phyloP scores from a whole-genome alignment of 1,284 basidiomycete genomes.

The Sporisorium reilianum region DNA sequence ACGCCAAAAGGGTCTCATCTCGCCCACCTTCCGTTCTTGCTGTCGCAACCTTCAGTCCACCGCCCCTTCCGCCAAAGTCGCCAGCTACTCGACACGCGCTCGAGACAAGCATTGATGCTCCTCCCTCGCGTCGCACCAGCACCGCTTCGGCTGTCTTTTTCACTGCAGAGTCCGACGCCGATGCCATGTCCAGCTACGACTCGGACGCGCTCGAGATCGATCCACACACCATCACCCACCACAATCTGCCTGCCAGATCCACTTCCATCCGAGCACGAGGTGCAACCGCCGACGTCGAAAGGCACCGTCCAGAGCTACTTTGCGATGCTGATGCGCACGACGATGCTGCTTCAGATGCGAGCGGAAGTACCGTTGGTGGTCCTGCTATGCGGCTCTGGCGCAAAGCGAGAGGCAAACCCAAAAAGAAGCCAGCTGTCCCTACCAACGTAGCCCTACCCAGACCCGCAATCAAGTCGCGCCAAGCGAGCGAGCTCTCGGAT shows the following conservation, averaged over 20 bases:
- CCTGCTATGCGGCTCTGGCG: constrained; percentile 53
- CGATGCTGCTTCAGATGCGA: constrained; percentile 38
- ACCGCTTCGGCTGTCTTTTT: constrained; percentile 49
- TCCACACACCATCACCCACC: constrained; percentile 16
- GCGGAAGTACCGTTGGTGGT: constrained; percentile 55
- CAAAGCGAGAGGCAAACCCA: constrained; percentile 48
- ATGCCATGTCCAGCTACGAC: constrained; percentile 38
- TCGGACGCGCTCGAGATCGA: constrained; percentile 32
- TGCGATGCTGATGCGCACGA: constrained; percentile 28
- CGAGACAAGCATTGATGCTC: not conserved
- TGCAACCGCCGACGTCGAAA: constrained; percentile 20
- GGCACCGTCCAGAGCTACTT: constrained; percentile 54
- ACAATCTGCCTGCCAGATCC: constrained; percentile 15
- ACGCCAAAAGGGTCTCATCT: constrained; percentile 6
- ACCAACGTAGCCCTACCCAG: not conserved
- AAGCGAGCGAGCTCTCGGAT: constrained; percentile 27
- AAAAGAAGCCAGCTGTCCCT: constrained; percentile 25
- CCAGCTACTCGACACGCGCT: not conserved
- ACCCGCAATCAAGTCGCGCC: constrained; percentile 5
- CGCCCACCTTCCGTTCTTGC: constrained; percentile 32
- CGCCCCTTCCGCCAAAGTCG: constrained; percentile 52
- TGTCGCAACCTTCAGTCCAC: constrained; percentile 56
- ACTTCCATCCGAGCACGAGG: constrained; percentile 19
- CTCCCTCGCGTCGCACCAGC: constrained; percentile 29
- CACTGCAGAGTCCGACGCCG: constrained; percentile 39